Evolutionary conservation across 164 flowering plant species (phyloP), one percentile per base, ranked within the genome.

Genomic region (Cinnamomum micranthum): DNA sequence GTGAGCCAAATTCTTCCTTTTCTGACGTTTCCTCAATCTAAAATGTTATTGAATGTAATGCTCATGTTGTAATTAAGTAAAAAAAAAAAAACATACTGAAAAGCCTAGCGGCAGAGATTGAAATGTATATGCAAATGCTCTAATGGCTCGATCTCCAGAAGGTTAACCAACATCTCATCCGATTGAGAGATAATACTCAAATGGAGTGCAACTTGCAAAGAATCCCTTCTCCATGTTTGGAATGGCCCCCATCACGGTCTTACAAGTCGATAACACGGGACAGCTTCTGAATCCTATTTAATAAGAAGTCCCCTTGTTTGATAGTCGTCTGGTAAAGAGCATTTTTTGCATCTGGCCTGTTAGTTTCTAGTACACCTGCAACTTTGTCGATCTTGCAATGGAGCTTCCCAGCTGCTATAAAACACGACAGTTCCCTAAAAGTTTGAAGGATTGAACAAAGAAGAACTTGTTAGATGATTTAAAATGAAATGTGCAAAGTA

Each of bases 341-440:
- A 81, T 93, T 95, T 87, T 93, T 92, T 15, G 97, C 91, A 79
- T 95, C 99, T 0, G 99, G 98, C 14, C 97, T 88, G 74, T 95
- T 95, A 2, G 99, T 95, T 77, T 95, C 99, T 51, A 93, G 82
- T 33, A 93, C 98, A n/a, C 98, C 97, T 11, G 97, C 97, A 58
- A 93, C 98, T 82, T 93, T 94, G 74, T 95, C 99, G 62, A 95
- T 93, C 90, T 95, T 95, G 87, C 98, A 94, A 70, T 95, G 99
- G 69, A 95, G 95, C 83, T 92, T 95, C 68, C 97, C 98, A 0
- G 98, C 99, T 9, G 98, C 97, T 73, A 95, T 91, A 62, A 95
- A 95, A 35, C 97, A 92, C 7, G 99, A 93, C 74, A 95, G 82
- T 77, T 95, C 99, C 93, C 99, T 95, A 87, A 67, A 67, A 67